Evolutionary conservation across 2,329 filamentous ascomycete genomes (phyloP).

Genomic region (Ophiostoma perfectum): DNA sequence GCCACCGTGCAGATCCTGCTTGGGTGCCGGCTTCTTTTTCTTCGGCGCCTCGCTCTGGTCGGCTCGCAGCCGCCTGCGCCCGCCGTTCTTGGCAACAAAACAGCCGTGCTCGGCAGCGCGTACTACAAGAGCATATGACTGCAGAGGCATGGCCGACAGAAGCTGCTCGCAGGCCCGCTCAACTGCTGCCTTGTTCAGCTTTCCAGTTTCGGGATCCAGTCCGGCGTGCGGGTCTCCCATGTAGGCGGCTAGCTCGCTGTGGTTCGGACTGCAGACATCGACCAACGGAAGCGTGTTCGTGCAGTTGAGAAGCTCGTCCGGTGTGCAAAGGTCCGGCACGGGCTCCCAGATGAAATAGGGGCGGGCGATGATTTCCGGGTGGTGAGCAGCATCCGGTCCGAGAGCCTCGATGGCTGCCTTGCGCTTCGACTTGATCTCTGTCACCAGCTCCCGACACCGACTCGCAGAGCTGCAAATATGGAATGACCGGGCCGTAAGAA

Average conservation of each 20-base stretch:
- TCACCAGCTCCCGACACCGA: conserved; percentile 70
- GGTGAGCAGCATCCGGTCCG: conserved; percentile 23
- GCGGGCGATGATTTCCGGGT: conserved; percentile 31
- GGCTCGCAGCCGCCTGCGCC: conserved; percentile 40
- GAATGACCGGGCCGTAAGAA: conserved; percentile 70
- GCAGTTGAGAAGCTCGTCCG: conserved; percentile 60
- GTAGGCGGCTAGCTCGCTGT: conserved; percentile 79
- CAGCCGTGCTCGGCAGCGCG: conserved; percentile 68
- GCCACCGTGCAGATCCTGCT: conserved; percentile 46
- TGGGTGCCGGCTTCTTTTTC: conserved; percentile 31
- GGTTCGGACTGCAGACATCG: conserved; percentile 71
- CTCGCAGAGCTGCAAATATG: conserved; percentile 80
- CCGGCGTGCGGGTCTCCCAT: conserved; percentile 60
- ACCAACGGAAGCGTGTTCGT: conserved; percentile 58
- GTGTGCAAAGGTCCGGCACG: conserved; percentile 78
- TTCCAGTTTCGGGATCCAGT: conserved; percentile 49
- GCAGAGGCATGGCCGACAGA: conserved; percentile 57
- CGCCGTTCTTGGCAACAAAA: conserved; percentile 54
- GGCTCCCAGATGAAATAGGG: conserved; percentile 93
- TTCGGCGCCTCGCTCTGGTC: conserved; percentile 23
- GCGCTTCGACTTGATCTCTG: conserved; percentile 58
- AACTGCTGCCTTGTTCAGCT: conserved; percentile 47
- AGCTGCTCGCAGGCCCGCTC: conserved; percentile 59
- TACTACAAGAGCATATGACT: conserved; percentile 62
- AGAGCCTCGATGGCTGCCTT: conserved; percentile 26